Conservation (phyloP, 2,329 filamentous ascomycete genomes). For the Cladophialophora bantiana region DNA sequence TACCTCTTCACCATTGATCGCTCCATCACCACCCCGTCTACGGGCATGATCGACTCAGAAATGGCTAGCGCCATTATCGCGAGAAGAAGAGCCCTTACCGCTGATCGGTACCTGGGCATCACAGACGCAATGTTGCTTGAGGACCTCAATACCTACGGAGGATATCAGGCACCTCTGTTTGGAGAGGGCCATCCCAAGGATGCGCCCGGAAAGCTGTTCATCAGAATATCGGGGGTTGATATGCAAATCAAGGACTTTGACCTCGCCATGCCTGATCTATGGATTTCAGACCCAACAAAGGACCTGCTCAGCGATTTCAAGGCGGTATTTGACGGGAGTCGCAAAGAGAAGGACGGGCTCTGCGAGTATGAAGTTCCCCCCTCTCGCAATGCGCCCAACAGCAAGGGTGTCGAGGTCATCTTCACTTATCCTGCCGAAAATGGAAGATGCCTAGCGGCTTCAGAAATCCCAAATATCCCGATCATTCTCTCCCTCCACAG, state of each 20-base stretch:
- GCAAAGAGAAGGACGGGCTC: slow-evolving; percentile 31
- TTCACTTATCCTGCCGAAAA: slow-evolving; percentile 38
- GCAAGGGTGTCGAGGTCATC: slow-evolving; percentile 37
- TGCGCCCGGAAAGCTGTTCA: slow-evolving; percentile 44
- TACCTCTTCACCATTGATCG: slow-evolving; percentile 41
- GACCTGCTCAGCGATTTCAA: slow-evolving; percentile 39
- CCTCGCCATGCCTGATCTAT: slow-evolving; percentile 37
- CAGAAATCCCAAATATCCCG: slow-evolving; percentile 40
- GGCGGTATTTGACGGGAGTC: slow-evolving; percentile 20
- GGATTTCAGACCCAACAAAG: slow-evolving; percentile 38
- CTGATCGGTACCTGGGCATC: slow-evolving; percentile 52
- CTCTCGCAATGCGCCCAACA: slow-evolving; percentile 31
- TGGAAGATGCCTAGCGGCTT: slow-evolving; percentile 32
- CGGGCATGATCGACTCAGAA: slow-evolving; percentile 41
- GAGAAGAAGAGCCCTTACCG: slow-evolving; percentile 58
- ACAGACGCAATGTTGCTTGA: slow-evolving; percentile 60
- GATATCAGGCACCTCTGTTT: slow-evolving; percentile 61
- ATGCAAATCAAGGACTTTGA: slow-evolving; percentile 35
- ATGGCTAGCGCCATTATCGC: slow-evolving; percentile 50
- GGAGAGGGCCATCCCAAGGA: slow-evolving; percentile 41
- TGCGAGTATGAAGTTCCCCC: slow-evolving; percentile 40
- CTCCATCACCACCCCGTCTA: slow-evolving; percentile 31
- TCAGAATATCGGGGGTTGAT: slow-evolving; percentile 42
- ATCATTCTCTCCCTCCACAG: slow-evolving; percentile 51
- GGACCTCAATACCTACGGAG: slow-evolving; percentile 68